Evolutionary conservation across 768 basidiomycete genomes (phyloP).

Genomic region (Tylopilus sp.): DNA sequence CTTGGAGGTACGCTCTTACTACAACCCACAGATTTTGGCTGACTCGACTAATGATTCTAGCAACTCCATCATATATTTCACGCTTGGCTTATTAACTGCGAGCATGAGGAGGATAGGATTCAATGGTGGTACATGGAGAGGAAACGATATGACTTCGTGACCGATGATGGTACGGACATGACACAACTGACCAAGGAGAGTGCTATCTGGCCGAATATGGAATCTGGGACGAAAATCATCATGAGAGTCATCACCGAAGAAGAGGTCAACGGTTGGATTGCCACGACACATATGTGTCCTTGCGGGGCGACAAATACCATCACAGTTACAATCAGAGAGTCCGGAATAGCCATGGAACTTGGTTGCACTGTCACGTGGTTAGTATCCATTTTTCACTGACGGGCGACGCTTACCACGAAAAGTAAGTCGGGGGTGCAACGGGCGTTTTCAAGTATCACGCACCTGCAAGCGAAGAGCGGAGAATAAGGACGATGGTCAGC

Average conservation of each 20-base stretch:
- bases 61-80: neutral
- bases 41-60: neutral
- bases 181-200: neutral
- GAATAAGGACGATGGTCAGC: too few species aligned
- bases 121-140: constrained; percentile 3
- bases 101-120: neutral
- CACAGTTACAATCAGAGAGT: neutral
- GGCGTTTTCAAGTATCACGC: neutral
- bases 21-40: neutral
- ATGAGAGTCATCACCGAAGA: constrained; percentile 4
- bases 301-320: neutral
- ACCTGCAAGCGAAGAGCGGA: accelerated
- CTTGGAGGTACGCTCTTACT: neutral
- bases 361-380: constrained; percentile 2
- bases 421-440: constrained; percentile 1
- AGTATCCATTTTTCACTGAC: neutral
- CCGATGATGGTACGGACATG: neutral
- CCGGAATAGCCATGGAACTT: neutral
- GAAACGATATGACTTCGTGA: constrained; percentile 3
- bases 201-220: neutral
- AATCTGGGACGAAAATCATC: neutral
- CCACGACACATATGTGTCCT: neutral
- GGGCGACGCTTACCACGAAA: neutral
- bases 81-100: neutral
- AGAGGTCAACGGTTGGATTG: neutral